phyloP scores from a whole-genome alignment of 805 yeast genomes.

The Teunomyces stri region DNA sequence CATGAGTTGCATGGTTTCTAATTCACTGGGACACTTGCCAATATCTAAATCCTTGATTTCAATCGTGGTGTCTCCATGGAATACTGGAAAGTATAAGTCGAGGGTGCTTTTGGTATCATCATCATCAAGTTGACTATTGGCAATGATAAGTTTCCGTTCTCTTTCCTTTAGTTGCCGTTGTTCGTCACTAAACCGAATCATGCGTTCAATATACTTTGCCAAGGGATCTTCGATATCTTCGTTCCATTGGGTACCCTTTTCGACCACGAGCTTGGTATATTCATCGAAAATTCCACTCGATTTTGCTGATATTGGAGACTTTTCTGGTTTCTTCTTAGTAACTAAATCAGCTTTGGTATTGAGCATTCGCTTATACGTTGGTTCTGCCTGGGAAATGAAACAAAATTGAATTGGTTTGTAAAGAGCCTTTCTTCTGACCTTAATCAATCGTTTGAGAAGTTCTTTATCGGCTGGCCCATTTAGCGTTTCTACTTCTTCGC shows the following conservation, averaged over 20 bases:
- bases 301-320: background rate
- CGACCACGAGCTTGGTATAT: conserved; percentile 9
- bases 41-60: conserved; percentile 9
- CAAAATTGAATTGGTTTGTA: conserved; percentile 26
- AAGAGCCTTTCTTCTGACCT: conserved; percentile 14
- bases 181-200: conserved; percentile 15
- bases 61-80: background rate
- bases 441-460: conserved; percentile 10
- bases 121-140: background rate
- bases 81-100: conserved; percentile 1
- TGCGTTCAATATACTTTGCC: conserved; percentile 14
- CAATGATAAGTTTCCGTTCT: conserved; percentile 12
- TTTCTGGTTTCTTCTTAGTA: background rate
- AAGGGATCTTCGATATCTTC: conserved; percentile 12
- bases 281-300: conserved; percentile 7
- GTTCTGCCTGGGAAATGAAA: conserved; percentile 16
- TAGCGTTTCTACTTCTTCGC: background rate
- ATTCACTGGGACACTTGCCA: conserved; percentile 6
- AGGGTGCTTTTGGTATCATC: background rate
- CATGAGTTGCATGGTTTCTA: conserved; percentile 5
- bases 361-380: conserved; percentile 13
- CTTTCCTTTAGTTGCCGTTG: conserved; percentile 14
- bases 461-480: background rate
- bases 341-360: conserved; percentile 7
- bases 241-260: conserved; percentile 7